Conservation (phyloP, 2,329 filamentous ascomycete species). For the Fusarium nurragi region DNA sequence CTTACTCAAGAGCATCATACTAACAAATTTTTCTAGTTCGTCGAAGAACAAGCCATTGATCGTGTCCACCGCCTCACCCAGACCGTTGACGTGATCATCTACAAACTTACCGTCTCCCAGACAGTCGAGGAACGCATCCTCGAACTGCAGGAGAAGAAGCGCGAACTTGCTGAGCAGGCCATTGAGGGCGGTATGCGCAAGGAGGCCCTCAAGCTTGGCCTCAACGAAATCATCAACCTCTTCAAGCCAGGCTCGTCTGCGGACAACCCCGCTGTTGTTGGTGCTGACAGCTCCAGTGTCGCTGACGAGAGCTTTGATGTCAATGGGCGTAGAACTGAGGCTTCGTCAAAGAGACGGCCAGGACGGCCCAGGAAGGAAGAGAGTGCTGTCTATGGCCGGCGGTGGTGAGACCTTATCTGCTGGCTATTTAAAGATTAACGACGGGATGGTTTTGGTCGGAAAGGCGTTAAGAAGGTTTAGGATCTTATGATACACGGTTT, state of each 20-base stretch:
- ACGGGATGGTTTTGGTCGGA: not conserved
- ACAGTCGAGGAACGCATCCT: constrained; percentile 95
- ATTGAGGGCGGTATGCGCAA: constrained; percentile 84
- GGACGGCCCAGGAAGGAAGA: constrained; percentile 35
- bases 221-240: constrained; percentile 92
- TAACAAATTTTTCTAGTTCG: constrained; percentile 68
- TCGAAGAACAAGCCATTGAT: constrained; percentile 98
- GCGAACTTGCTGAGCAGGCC: constrained; percentile 87
- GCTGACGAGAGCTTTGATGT: constrained; percentile 24
- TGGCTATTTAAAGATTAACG: not conserved
- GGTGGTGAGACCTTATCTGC: constrained; percentile 19
- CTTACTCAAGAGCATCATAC: not conserved
- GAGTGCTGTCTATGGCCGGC: constrained; percentile 32
- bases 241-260: constrained; percentile 72
- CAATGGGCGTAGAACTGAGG: constrained; percentile 38
- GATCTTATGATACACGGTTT: constrained; percentile 10
- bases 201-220: constrained; percentile 80
- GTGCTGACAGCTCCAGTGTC: constrained; percentile 28
- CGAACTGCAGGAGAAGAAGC: constrained; percentile 93
- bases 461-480: constrained; percentile 7
- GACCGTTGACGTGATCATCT: constrained; percentile 92
- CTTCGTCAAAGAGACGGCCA: constrained; percentile 42
- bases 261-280: constrained; percentile 31
- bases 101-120: constrained; percentile 86
- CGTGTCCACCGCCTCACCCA: constrained; percentile 98